Percentiles rank a stretch among this genome's conserved stretches.
phyloP scores from a whole-genome alignment of 2,329 filamentous ascomycete genomes.

The Calonectria naviculata region DNA sequence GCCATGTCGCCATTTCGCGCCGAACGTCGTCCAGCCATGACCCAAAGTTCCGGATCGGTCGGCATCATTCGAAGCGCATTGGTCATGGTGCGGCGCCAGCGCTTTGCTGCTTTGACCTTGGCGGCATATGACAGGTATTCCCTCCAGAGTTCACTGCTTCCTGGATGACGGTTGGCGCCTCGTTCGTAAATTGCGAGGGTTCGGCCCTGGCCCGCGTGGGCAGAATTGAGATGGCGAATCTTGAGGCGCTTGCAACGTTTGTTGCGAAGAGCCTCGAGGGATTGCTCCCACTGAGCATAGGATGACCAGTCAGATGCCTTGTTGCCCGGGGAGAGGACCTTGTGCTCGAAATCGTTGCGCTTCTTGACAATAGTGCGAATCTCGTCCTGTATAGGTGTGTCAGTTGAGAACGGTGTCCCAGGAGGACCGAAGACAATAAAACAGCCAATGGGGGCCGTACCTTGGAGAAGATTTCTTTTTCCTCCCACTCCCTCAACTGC shows the following conservation, averaged over 20 bases:
- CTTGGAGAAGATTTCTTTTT: conserved; percentile 90
- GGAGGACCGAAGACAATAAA: background rate
- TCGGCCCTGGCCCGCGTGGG: conserved; percentile 80
- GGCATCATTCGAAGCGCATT: conserved; percentile 87
- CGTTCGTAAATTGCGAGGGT: conserved; percentile 92
- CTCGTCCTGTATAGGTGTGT: conserved; percentile 73
- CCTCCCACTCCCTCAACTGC: conserved; percentile 91
- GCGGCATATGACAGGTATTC: conserved; percentile 88
- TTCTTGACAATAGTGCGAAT: conserved; percentile 90
- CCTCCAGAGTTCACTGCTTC: conserved; percentile 85
- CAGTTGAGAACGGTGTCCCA: conserved; percentile 2
- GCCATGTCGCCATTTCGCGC: conserved; percentile 89
- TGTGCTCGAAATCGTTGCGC: conserved; percentile 93
- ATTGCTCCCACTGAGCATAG: conserved; percentile 81
- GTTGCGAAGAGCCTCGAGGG: conserved; percentile 78
- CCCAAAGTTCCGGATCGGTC: conserved; percentile 84
- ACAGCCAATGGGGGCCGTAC: conserved; percentile 54
- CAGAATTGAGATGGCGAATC: conserved; percentile 73
- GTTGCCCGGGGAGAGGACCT: conserved; percentile 83
- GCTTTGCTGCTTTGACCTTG: conserved; percentile 72
- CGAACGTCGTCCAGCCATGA: conserved; percentile 82
- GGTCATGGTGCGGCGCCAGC: conserved; percentile 73
- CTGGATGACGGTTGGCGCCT: conserved; percentile 85
- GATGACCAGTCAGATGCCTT: conserved; percentile 82
- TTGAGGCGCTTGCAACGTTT: conserved; percentile 87